Conservation (phyloP, 495 filamentous ascomycete genomes). For the Penicillium paradoxum region DNA sequence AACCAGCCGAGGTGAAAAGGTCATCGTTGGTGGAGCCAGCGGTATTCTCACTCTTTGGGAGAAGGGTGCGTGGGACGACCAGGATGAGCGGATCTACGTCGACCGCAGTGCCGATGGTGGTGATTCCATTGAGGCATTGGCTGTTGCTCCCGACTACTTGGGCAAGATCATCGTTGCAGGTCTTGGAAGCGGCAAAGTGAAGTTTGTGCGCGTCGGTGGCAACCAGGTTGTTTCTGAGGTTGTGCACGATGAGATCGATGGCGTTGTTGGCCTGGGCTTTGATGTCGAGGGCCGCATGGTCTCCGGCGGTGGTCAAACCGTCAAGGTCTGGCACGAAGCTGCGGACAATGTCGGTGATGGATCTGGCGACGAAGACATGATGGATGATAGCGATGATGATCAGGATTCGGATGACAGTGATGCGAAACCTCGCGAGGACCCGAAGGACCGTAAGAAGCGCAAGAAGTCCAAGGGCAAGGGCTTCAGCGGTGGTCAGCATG, state of each 20-base stretch:
- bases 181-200: constrained; percentile 63
- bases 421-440: constrained; percentile 27
- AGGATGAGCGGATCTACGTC: constrained; percentile 79
- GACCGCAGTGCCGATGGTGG: constrained; percentile 49
- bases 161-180: constrained; percentile 66
- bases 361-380: constrained; percentile 29
- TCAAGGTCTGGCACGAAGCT: constrained; percentile 81
- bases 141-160: constrained; percentile 59
- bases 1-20: constrained; percentile 62
- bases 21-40: constrained; percentile 70
- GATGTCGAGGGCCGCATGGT: constrained; percentile 81
- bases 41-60: constrained; percentile 92
- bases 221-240: constrained; percentile 58
- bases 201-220: constrained; percentile 50
- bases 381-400: constrained; percentile 41
- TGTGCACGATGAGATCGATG: constrained; percentile 78
- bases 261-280: constrained; percentile 71
- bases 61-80: constrained; percentile 87
- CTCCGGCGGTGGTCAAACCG: constrained; percentile 71
- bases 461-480: constrained; percentile 55
- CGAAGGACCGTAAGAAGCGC: constrained; percentile 50
- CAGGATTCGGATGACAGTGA: constrained; percentile 45
- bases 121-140: constrained; percentile 69
- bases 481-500: constrained; percentile 48
- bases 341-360: constrained; percentile 32